Evolutionary conservation across 1,284 basidiomycete genomes (phyloP), one percentile per base, ranked within the genome.

Genomic region (Austroboletus olivaceoglutinosus): DNA sequence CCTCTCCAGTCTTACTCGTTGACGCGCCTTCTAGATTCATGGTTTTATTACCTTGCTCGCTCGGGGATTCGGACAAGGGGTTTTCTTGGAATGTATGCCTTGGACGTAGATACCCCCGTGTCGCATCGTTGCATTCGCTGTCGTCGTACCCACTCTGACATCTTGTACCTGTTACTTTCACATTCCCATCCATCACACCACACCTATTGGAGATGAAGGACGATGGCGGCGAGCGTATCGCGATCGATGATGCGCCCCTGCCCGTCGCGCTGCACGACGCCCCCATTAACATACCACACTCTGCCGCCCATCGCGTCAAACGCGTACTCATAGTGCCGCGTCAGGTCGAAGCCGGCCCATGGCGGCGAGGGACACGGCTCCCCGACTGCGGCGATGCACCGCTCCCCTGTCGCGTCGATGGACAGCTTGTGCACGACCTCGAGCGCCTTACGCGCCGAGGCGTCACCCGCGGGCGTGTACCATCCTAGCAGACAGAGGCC

Each of bases 371-470:
- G 29, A 25, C 51, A 60, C 9, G 44, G 29, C 22, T 57, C 51
- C 5, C 56, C 55, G 25, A 64, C 49, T 16, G 40, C 42, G 36
- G 48, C 38, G 1, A 56, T 31, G n/a, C 53, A 61, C 8, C 15
- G 34, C 4, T 47, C 45, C 3, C 52, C 62, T 11, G 50, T 56
- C 7, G 60, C 60, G 7, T 64, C 60, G 27, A 63, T 40, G 16
- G 51, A 9, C 9, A 58, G 59, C 9, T 56, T 64, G 48, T 56
- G 27, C 4, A 49, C 31, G 27, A 40, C 22, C 19, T 9, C 40
- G 12, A 21, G 6, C 7, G 43, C 22, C 19, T 9, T 37, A 9
- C n/a, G 6, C 7, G 43, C 8, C 4, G 31, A 36, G 13, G 11
- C 31, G 21, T 5, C 2, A 3, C 42, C 16, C 16, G 6, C n/a